phyloP scores from a whole-genome alignment of 805 yeast species.

The Sugiyamaella floridensis region DNA sequence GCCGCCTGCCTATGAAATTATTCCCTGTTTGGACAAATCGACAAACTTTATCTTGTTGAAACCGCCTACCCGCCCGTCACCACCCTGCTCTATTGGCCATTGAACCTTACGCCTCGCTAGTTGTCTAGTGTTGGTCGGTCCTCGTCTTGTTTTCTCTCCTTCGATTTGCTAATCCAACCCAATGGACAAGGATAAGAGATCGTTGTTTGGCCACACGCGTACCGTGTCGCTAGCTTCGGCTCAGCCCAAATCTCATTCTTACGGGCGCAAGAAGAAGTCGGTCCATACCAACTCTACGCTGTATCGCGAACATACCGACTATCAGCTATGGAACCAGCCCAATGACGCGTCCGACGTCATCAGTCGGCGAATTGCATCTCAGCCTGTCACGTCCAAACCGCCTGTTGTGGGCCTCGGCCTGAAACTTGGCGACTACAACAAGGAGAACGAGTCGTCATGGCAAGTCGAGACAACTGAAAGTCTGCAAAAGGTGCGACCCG shows the following conservation, averaged over 20 bases:
- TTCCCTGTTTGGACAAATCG: not conserved
- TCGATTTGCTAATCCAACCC: not conserved
- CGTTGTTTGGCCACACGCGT: constrained; percentile 8
- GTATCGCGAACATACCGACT: constrained; percentile 14
- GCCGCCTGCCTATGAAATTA: too few species aligned
- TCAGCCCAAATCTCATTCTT: not conserved
- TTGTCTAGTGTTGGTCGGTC: too few species aligned
- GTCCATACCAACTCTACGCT: constrained; percentile 4
- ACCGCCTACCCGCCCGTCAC: not conserved
- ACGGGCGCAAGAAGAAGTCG: constrained; percentile 13
- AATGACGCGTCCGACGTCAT: not conserved
- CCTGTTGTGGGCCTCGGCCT: constrained; percentile 13
- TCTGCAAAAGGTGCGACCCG: constrained; percentile 14
- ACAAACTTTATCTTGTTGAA: not conserved
- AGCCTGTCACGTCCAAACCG: constrained; percentile 1
- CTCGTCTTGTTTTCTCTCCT: not conserved
- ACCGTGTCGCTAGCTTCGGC: constrained; percentile 1
- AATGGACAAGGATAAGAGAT: constrained; percentile 1
- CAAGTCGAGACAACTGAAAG: constrained; percentile 17
- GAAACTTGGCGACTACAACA: constrained; percentile 5
- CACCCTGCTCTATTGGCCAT: not conserved
- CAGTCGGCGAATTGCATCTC: not conserved
- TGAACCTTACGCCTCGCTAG: not conserved
- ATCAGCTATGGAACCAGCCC: constrained; percentile 16
- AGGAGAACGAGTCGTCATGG: constrained; percentile 11